Evolutionary conservation across 176 grass and related monocot species (phyloP).

Genomic region (Raddia distichophylla): DNA sequence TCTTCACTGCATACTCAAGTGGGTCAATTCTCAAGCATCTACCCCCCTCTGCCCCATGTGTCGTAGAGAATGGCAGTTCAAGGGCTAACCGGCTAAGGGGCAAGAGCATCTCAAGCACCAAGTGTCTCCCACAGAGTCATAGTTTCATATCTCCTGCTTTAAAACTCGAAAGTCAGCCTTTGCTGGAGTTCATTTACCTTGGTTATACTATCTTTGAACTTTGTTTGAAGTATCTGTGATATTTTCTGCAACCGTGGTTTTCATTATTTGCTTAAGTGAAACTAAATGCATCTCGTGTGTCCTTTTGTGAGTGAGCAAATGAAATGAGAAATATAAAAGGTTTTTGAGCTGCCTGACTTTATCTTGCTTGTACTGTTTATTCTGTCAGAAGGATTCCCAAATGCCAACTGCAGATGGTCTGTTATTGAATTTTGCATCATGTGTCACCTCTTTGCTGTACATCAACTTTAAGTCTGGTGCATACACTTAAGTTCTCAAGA

Average conservation of each 20-base stretch:
- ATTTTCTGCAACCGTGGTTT: slow-evolving; percentile 19
- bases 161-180: slow-evolving; percentile 2
- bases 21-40: slow-evolving; percentile 84
- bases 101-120: background rate
- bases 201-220: slow-evolving; percentile 7
- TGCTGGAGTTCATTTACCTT: background rate
- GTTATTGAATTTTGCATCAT: background rate
- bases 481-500: background rate
- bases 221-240: slow-evolving; percentile 23
- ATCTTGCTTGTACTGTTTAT: slow-evolving; percentile 29
- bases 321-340: background rate
- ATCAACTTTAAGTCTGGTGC: background rate
- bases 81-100: slow-evolving; percentile 61
- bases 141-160: slow-evolving; percentile 11
- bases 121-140: background rate
- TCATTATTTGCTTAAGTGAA: background rate
- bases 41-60: slow-evolving; percentile 89
- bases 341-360: background rate
- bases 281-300: background rate
- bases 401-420: background rate
- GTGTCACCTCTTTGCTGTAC: background rate
- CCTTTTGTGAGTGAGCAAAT: too few species aligned
- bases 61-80: slow-evolving; percentile 90
- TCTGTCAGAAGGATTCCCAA: background rate
- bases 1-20: slow-evolving; percentile 91